Base-by-base conservation (phyloP, 805 yeast species). In the Sugiyamaella valdiviana region DNA sequence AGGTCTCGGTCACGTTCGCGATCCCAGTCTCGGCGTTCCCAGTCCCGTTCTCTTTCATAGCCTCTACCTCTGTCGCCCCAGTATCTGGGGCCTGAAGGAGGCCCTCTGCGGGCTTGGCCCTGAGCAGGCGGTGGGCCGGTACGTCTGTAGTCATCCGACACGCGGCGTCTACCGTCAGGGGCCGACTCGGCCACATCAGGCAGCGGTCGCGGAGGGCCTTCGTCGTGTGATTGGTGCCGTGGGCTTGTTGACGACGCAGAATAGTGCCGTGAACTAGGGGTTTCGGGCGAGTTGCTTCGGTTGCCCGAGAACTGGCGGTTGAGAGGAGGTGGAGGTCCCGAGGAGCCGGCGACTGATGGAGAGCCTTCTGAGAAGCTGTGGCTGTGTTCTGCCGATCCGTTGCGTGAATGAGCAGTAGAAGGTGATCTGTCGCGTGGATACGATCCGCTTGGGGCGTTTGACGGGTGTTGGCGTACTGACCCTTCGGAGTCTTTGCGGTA, bases 21-120 rank as follows among this genome's bases (percentile, higher is more conserved):
- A 2, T 24, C 23, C 26, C 29, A 22, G 12, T 24, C 23, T 20
- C 14, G 21, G n/a, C 39, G 15, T 14, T 26, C 37, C 23, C 43
- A 16, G 6, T 44, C 54, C 24, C 48, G 36, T 7, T 49, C 52
- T 17, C 52, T 42, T 19, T 46, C 53, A n/a, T 44, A 29, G 23
- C 24, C 24, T 6, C 19, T 16, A 12, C 35, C 12, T 6, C 29
- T n/a, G 12, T 32, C 37, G 5, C 26, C 37, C 52, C 50, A 45
- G 26, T 40, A 29, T 24, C 49, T 19, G 17, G 49, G 44, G 6
- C 49, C 49, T 6, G 45, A 10, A 14, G 52, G 52, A 14, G 26
- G 20, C 12, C 22, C n/a, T 14, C 44, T 20, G 6, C 44, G 44
- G 17, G 36, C 36, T 7, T 10, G 5, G 6, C 32, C 32, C 2